Conservation (phyloP, 345 rosid species). For the Eucalyptus marginata region DNA sequence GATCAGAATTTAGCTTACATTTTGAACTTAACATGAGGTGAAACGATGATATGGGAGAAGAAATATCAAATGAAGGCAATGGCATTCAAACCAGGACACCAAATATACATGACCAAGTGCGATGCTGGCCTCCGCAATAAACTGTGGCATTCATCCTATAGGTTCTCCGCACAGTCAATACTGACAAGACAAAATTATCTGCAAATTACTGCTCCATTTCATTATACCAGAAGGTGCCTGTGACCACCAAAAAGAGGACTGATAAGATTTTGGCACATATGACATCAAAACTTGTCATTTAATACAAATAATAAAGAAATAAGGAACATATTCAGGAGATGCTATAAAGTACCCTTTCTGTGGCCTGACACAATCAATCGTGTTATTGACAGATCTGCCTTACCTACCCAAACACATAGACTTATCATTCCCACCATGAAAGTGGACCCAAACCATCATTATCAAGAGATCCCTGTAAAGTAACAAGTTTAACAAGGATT, state of each 20-base stretch:
- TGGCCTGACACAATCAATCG: not conserved
- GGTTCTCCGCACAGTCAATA: not conserved
- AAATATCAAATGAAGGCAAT: not conserved
- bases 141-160: not conserved
- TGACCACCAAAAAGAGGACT: not conserved
- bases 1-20: not conserved
- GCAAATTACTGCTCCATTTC: not conserved
- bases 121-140: not conserved
- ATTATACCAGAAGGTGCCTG: not conserved
- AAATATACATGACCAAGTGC: not conserved
- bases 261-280: not conserved
- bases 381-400: not conserved
- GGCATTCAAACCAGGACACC: not conserved
- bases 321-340: not conserved
- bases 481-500: not conserved
- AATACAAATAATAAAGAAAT: not conserved
- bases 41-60: not conserved
- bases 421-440: conserved; percentile 62
- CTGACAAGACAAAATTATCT: not conserved
- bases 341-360: not conserved
- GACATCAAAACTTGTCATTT: not conserved
- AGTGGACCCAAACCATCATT: conserved; percentile 70
- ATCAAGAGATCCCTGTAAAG: conserved; percentile 56
- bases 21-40: not conserved
- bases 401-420: not conserved